Evolutionary conservation across 495 filamentous ascomycete genomes (phyloP), one percentile per base, ranked within the genome.

Genomic region (Collariella sp.): DNA sequence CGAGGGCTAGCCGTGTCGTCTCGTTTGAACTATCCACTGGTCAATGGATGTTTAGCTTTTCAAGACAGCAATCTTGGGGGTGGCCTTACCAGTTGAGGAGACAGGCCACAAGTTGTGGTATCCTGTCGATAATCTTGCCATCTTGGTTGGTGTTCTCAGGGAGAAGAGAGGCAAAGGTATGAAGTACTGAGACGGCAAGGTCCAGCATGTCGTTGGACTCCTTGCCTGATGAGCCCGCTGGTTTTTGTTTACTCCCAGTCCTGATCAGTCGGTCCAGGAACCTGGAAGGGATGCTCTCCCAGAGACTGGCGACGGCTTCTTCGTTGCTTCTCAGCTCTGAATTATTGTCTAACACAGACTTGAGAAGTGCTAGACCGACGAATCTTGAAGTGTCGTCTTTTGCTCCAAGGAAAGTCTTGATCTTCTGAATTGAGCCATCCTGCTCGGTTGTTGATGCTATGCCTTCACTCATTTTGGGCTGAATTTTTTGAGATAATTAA

Each of bases 311-410:
- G 0, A 75, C 63, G 22, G 50, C 48, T 12, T 56, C 63, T 45
- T 68, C 65, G 56, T 81, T 62, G 39, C 64, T 55, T 54, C 68
- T 55, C 26, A 78, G 63, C 23, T 77, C 69, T 1, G 68, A 60
- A 0, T 73, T 67, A 49, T 80, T 82, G 61, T 83, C 81, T 2
- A 85, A 67, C 5, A 83, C 63, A 7, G 79, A 75, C 51, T 79
- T 83, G 35, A 85, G 64, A 38, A 85, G 66, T 0, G 83, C 78
- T n/a, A 86, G 69, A 0, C 83, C 83, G 35, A 85, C 81, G 48
- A 86, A 84, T 45, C 79, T 76, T 5, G 77, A 78, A 0, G 82
- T 85, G 56, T 86, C 83, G 59, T 83, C 78, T 18, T 77, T 79
- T 51, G 79, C 57, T 41, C 69, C 68, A 7, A 86, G 72, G 19